These are phyloP conservation scores for Paramecium bursaria DNA, from an alignment of 73 alveolate species.

Conservation along the genomic window DNA sequence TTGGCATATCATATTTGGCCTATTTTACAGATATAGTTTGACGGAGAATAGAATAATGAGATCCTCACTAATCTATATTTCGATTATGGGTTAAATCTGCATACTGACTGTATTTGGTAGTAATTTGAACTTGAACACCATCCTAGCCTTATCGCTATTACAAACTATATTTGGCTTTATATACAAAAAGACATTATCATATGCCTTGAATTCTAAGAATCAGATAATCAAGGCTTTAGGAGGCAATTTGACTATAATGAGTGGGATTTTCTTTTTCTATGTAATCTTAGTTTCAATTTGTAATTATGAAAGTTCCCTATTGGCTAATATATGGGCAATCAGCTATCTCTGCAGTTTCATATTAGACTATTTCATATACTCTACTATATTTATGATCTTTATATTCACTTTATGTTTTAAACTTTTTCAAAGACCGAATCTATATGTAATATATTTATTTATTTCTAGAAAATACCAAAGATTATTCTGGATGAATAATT, in stretches of 20 bases:
- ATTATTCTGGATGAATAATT: too few species aligned
- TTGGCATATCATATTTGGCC: too few species aligned
- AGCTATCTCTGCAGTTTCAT: conserved; percentile 3
- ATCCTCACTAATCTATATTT: too few species aligned
- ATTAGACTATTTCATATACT: neutral
- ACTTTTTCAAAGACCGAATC: too few species aligned
- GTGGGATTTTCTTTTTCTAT: neutral
- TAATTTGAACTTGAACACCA: conserved; percentile 26
- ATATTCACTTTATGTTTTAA: too few species aligned
- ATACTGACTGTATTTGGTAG: too few species aligned
- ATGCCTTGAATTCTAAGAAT: neutral
- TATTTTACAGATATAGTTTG: too few species aligned
- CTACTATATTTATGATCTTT: too few species aligned
- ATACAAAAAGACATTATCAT: neutral
- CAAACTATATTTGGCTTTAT: conserved; percentile 34
- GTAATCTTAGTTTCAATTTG: conserved; percentile 9
- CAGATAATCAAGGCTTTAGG: neutral
- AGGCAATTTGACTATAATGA: neutral
- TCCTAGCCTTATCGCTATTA: conserved; percentile 5
- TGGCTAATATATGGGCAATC: conserved; percentile 3
- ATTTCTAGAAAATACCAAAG: too few species aligned
- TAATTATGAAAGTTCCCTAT: neutral
- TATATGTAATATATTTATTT: too few species aligned
- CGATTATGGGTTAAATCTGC: too few species aligned
- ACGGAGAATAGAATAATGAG: too few species aligned